phyloP scores from a whole-genome alignment of 2,329 filamentous ascomycete species.

The Bertia moriformis region DNA sequence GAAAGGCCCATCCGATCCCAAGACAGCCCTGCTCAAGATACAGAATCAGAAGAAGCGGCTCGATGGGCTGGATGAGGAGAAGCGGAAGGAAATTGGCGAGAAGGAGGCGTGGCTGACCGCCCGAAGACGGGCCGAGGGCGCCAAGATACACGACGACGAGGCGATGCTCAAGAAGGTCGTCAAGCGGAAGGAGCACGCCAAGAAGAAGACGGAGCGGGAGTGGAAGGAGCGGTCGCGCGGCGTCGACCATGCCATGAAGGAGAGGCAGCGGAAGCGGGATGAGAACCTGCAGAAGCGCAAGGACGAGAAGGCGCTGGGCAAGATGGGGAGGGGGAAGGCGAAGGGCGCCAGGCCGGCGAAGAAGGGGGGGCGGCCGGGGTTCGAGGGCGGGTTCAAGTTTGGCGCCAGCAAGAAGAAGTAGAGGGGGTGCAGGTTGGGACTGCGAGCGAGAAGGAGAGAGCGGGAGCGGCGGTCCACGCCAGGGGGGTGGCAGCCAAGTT shows the following conservation, averaged over 20 bases:
- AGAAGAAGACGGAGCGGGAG: slow-evolving; percentile 82
- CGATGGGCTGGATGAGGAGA: slow-evolving; percentile 59
- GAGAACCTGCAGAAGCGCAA: slow-evolving; percentile 62
- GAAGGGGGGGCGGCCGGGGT: slow-evolving; percentile 47
- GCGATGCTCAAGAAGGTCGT: slow-evolving; percentile 81
- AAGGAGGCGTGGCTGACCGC: slow-evolving; percentile 92
- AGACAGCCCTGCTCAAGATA: slow-evolving; percentile 70
- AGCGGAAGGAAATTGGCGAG: slow-evolving; percentile 74
- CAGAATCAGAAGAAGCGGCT: slow-evolving; percentile 77
- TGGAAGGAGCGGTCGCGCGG: slow-evolving; percentile 64
- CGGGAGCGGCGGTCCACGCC: not conserved
- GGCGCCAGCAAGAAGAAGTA: slow-evolving; percentile 31
- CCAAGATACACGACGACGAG: slow-evolving; percentile 82
- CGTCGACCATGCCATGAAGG: slow-evolving; percentile 62
- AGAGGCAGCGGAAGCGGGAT: slow-evolving; percentile 69
- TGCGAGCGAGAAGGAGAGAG: not conserved
- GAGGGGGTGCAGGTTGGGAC: too few relatives aligned
- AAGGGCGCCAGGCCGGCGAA: slow-evolving; percentile 28
- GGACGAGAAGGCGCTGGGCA: slow-evolving; percentile 54
- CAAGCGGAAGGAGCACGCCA: slow-evolving; percentile 78
- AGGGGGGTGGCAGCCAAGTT: too few relatives aligned
- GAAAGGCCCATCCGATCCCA: slow-evolving; percentile 72
- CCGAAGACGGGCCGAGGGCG: slow-evolving; percentile 74
- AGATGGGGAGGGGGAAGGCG: slow-evolving; percentile 37
- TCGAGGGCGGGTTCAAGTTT: slow-evolving; percentile 53